Evolutionary conservation across 257 asterid species (phyloP), one percentile per base, ranked within the genome.

Genomic region (Orobanche coerulescens): DNA sequence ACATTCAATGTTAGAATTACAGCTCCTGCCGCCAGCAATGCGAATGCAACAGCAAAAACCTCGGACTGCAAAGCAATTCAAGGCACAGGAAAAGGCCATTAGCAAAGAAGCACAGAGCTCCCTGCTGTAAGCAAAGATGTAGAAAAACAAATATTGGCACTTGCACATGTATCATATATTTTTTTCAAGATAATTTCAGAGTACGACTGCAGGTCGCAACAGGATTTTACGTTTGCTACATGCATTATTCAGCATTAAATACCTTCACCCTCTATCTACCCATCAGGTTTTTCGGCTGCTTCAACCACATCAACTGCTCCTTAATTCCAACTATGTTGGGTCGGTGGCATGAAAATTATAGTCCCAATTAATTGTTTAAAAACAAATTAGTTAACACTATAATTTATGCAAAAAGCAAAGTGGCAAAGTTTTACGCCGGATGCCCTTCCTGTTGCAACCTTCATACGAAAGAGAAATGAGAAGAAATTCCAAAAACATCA

Each of bases 11-110:
- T 92, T 72, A 92, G 79, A 72, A 92, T 78, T 30, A 92, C 87
- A 60, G 96, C 98, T 58, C 98, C 96, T 4, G 91, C 84, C 19
- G 96, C 98, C 4, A 92, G 89, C 43, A 82, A 75, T 1, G 95
- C 96, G 67, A 92, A 86, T 23, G 96, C 95, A 58, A 92, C 96
- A 15, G 95, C 96, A 67, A 88, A 92, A 61, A 92, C 98, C 77
- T 92, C 81, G 36, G 96, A 92, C 98, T 92, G 90, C 50, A 77
- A 62, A 36, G 65, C 19, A 61, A 22, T 59, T 22, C 25, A 39
- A 61, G 55, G 39, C 24, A 34, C 2, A 14, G 1, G 19, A 52
- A 15, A 52, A 59, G 16, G 14, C 26, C 56, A 52, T 61, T 62
- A 62, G 53, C 43, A 30, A 34, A 61, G 57, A 25, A 60, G 26